phyloP scores from a whole-genome alignment of 2,329 filamentous ascomycete genomes.

The Aspergillus aculeatus region DNA sequence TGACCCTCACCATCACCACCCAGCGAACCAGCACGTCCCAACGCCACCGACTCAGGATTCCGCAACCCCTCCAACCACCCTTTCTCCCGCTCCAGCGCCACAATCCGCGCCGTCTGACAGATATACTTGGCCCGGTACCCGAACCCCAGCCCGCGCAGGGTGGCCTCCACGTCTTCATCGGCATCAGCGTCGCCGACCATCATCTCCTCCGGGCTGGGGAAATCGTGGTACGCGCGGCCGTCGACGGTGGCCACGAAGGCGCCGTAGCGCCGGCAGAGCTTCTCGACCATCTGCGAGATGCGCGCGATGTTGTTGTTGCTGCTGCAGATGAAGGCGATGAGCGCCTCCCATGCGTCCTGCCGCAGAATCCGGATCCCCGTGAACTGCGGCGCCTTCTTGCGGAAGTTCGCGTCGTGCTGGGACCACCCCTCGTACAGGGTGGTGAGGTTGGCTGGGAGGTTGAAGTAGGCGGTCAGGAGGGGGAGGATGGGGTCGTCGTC shows the following conservation, averaged over 20 bases:
- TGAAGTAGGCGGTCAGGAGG: constrained; percentile 82
- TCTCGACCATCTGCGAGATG: constrained; percentile 95
- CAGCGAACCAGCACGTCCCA: constrained; percentile 47
- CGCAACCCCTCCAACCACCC: constrained; percentile 76
- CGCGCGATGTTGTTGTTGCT: constrained; percentile 97
- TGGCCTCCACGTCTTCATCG: constrained; percentile 66
- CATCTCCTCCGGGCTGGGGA: constrained; percentile 73
- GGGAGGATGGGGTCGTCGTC: constrained; percentile 62
- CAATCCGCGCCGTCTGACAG: constrained; percentile 74
- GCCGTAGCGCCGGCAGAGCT: constrained; percentile 84
- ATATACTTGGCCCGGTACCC: constrained; percentile 95
- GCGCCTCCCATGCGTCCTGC: constrained; percentile 93
- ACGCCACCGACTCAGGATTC: constrained; percentile 69
- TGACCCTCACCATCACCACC: constrained; percentile 43
- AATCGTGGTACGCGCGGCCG: constrained; percentile 76
- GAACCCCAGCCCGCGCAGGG: constrained; percentile 81
- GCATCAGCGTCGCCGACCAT: constrained; percentile 56
- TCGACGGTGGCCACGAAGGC: constrained; percentile 69
- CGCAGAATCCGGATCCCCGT: constrained; percentile 87
- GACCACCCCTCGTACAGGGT: constrained; percentile 87
- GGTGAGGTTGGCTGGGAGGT: constrained; percentile 72
- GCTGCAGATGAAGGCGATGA: constrained; percentile 95
- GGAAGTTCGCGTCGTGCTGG: constrained; percentile 79
- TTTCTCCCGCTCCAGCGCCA: constrained; percentile 64
- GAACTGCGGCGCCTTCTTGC: constrained; percentile 80